Base-by-base conservation (phyloP, 352 stramenopile species). In the Pythium monospermum region DNA sequence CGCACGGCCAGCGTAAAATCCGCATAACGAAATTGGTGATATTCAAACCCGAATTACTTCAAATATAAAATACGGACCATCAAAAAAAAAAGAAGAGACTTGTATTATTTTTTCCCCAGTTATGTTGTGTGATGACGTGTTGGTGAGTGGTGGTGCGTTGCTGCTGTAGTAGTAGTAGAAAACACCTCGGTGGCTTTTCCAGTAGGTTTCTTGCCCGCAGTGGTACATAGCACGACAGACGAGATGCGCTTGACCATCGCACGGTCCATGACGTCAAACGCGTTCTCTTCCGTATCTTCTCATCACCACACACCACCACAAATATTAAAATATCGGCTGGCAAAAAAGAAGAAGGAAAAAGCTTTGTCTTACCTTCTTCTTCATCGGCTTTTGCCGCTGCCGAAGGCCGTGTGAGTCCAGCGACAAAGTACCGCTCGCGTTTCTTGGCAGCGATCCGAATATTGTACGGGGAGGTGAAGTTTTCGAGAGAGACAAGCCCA, bases 241-340 rank as follows among this genome's bases (percentile, higher is more conserved):
- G 82, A 84, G 42, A 93, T 76, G 18, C 81, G 77, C 53, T 93
- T 93, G 11, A 89, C 73, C 13, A 77, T 91, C 10, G 61, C 70
- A 18, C 79, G 77, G 47, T 91, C 79, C 82, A 93, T 91, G 18
- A 91, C 75, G 22, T 85, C 76, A 40, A 82, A 76, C 39, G 84
- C 64, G 2, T 64, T 53, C 25, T 86, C 78, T 22, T 85, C 71
- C 8, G 33, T n/a, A 8, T 87, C 74, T 88, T 7, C 6, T 28
- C 26, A 3, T 13, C 18, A 30, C 21, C 13, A 11, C 25, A 33
- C 22, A 49, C 22, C 32, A 48, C 16, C 6, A 42, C 21, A 2
- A 57, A 23, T 4, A 53, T 46, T 3, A 11, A 6, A 13, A 50
- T n/a, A 12, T 19, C 19, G 23, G 28, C 23, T 16, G 37, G 3